Evolutionary conservation across 148 eudicot species (phyloP), one percentile per base, ranked within the genome.

Genomic region (Rhododendron williamsianum): DNA sequence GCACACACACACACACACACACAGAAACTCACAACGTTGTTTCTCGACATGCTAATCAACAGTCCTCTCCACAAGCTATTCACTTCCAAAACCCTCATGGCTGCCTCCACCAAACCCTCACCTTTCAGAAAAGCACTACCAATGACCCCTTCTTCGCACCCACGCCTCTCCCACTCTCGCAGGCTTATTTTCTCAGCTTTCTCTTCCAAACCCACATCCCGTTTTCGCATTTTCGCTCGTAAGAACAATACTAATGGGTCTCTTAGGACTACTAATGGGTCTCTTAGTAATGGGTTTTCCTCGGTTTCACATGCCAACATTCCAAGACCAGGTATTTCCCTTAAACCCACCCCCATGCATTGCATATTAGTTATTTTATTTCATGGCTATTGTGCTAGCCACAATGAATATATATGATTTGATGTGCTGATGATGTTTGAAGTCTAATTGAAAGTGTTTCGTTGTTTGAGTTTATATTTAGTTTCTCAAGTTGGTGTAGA

Each of bases 401-500:
- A 27, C 74, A 27, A 25, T 41, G n/a, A 38, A n/a, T 11, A 12
- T 19, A 3, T 63, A 4, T 43, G 2, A 4, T 60, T 30, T 38
- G 33, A 23, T 43, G 43, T 4, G 41, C 46, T 56, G 13, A 36
- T 35, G 67, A 1, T 51, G 72, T 81, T 60, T 54, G 49, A 56
- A 81, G 46, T 67, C 15, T 33, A 38, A 81, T 46, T 54, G 56
- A 56, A 6, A 6, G 16, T 19, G 9, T 67, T 82, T 21, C 56
- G 74, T 35, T 38, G 76, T 83, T 84, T 86, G 18, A 38, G 74
- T 86, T 82, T 46, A 46, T 56, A 58, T 67, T 69, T 85, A 60
- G 82, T 73, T 87, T 67, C 60, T 87, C 87, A 88, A 90, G 93
- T 87, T 77, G 82, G 85, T 69, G 27, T 87, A 48, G 94, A 91